Percentiles rank a stretch among this genome's conserved stretches.
phyloP scores from a whole-genome alignment of 306 rosid genomes.

The Castanea crenata region DNA sequence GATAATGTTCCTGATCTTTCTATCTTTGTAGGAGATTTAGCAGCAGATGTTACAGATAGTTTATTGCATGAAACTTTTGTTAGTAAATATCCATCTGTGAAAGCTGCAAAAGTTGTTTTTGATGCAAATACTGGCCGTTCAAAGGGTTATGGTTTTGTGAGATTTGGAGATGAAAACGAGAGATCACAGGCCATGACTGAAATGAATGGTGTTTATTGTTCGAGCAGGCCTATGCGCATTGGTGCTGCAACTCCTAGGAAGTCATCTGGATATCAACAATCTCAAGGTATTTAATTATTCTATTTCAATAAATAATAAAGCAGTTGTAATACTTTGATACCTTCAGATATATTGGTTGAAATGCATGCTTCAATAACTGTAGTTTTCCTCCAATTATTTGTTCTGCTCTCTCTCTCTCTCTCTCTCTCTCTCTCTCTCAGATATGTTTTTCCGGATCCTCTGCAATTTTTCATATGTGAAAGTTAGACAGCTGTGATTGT shows the following conservation, averaged over 20 bases:
- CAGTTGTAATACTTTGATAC: not conserved
- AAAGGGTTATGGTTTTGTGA: conserved; percentile 96
- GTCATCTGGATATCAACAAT: conserved; percentile 79
- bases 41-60: conserved; percentile 87
- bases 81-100: conserved; percentile 80
- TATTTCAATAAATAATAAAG: not conserved
- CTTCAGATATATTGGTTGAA: not conserved
- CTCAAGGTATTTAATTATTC: conserved; percentile 49
- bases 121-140: conserved; percentile 95
- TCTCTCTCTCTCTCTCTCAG: not conserved
- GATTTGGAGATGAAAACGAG: conserved; percentile 91
- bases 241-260: conserved; percentile 98
- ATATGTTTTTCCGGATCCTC: not conserved
- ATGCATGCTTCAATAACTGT: not conserved
- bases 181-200: conserved; percentile 82
- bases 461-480: not conserved
- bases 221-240: conserved; percentile 93
- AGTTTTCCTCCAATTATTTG: not conserved
- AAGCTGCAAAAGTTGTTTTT: conserved; percentile 92
- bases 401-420: not conserved
- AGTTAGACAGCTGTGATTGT: not conserved
- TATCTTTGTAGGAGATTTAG: conserved; percentile 94
- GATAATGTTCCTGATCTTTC: conserved; percentile 90
- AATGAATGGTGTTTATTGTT: conserved; percentile 85
- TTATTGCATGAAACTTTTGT: conserved; percentile 75